Evolutionary conservation across 2,329 filamentous ascomycete genomes (phyloP).

Genomic region (Zymoseptoria brevis): DNA sequence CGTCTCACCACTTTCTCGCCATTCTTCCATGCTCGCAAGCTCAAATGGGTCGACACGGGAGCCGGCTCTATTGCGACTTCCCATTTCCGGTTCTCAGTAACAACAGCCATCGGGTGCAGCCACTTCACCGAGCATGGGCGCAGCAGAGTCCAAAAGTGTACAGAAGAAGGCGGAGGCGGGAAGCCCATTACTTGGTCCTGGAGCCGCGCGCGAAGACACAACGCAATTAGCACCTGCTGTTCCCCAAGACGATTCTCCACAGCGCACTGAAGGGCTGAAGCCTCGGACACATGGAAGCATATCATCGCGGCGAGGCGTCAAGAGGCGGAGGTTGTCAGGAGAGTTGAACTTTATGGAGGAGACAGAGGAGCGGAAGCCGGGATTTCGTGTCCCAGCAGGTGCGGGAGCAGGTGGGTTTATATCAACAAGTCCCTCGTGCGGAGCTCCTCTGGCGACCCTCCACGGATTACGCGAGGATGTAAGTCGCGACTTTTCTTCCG

Average conservation of each 20-base stretch:
- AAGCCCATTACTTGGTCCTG: background rate
- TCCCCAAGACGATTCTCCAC: background rate
- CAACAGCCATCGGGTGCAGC: background rate
- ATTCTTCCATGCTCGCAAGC: background rate
- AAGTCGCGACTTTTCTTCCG: background rate
- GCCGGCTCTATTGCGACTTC: background rate
- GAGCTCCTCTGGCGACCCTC: background rate
- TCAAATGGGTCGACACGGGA: background rate
- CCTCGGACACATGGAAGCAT: background rate
- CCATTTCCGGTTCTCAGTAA: background rate
- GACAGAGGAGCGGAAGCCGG: background rate
- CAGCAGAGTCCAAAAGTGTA: background rate
- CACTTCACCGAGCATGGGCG: background rate
- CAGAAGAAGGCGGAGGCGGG: background rate
- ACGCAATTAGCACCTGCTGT: background rate
- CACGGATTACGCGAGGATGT: background rate
- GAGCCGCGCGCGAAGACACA: background rate
- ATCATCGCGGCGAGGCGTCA: background rate
- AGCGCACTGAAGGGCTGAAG: background rate
- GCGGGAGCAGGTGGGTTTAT: background rate
- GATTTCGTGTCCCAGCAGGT: background rate
- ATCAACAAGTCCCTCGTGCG: background rate
- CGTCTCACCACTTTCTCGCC: background rate
- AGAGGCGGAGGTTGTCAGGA: background rate
- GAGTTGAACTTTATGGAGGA: background rate